A percentile compares a stretch with the other conserved stretches of the same genome.
phyloP scores from a whole-genome alignment of 345 rosid genomes.

The Raphanus sativus region DNA sequence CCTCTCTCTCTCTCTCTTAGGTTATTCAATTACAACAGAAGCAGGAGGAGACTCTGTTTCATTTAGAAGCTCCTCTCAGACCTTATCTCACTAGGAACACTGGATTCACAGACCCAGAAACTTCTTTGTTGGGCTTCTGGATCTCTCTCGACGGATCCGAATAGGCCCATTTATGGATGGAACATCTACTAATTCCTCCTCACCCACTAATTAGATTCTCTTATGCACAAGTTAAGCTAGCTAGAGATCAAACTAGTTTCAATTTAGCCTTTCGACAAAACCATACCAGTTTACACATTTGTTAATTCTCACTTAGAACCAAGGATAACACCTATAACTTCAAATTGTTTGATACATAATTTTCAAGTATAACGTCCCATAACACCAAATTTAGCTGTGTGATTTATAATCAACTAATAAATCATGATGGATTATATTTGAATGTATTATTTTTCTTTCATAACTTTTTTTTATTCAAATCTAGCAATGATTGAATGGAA shows the following conservation, averaged over 20 bases:
- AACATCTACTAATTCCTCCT: neutral
- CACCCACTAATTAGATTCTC: neutral
- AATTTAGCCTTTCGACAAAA: neutral
- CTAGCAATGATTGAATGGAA: neutral
- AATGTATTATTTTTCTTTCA: neutral
- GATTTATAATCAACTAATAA: neutral
- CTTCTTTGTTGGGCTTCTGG: constrained; percentile 16
- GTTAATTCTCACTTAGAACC: neutral
- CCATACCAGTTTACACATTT: neutral
- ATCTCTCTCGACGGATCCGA: neutral
- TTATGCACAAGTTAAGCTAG: neutral
- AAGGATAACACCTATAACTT: neutral
- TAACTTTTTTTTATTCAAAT: neutral
- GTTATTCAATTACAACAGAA: constrained; percentile 7
- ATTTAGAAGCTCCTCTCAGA: neutral
- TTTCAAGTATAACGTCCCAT: neutral
- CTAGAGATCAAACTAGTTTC: neutral
- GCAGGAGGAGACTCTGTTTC: constrained; percentile 9
- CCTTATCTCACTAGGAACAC: no score
- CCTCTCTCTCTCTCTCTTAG: neutral
- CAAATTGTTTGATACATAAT: neutral
- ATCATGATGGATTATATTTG: neutral
- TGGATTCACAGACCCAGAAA: neutral
- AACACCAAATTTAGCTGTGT: neutral
- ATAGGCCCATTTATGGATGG: neutral